These are phyloP conservation scores for Solanum chmielewskii DNA, from an alignment of 257 asterid species.

Conservation along the genomic window DNA sequence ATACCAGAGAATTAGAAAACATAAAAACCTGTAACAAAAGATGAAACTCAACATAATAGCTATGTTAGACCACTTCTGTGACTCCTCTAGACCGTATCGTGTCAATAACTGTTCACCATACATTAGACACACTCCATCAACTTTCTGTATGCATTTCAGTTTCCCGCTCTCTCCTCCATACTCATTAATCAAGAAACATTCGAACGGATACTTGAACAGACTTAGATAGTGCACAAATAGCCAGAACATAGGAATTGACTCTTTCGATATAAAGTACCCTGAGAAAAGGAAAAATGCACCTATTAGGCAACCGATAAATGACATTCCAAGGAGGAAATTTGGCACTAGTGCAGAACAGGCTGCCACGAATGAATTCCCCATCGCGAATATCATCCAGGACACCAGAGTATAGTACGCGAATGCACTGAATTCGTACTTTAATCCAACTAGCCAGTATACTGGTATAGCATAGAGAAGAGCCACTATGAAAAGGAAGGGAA, in stretches of 20 bases:
- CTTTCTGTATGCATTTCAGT: slow-evolving; percentile 36
- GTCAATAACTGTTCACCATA: slow-evolving; percentile 39
- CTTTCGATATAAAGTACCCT: slow-evolving; percentile 58
- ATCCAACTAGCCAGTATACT: slow-evolving; percentile 65
- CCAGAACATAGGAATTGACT: slow-evolving; percentile 54
- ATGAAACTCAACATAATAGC: slow-evolving; percentile 42
- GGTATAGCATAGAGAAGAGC: slow-evolving; percentile 47
- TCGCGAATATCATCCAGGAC: slow-evolving; percentile 46
- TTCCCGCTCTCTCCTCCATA: slow-evolving; percentile 50
- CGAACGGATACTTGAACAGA: slow-evolving; percentile 73
- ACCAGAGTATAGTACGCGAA: slow-evolving; percentile 47
- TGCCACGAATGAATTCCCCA: slow-evolving; percentile 67
- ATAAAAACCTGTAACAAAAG: slow-evolving; percentile 41
- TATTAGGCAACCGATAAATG: slow-evolving; percentile 38
- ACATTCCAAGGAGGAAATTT: slow-evolving; percentile 52
- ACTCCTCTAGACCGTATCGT: slow-evolving; percentile 42
- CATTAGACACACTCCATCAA: slow-evolving; percentile 35
- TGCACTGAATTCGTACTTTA: slow-evolving; percentile 24
- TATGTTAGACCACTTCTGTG: slow-evolving; percentile 55
- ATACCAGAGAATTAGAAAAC: slow-evolving; percentile 41
- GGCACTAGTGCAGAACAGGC: slow-evolving; percentile 57
- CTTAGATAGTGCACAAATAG: slow-evolving; percentile 55
- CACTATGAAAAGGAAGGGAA: slow-evolving; percentile 55
- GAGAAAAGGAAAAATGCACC: slow-evolving; percentile 76
- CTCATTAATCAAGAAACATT: slow-evolving; percentile 66